Base-by-base conservation (phyloP, 352 stramenopile species). In the Vaucheria bursata region DNA sequence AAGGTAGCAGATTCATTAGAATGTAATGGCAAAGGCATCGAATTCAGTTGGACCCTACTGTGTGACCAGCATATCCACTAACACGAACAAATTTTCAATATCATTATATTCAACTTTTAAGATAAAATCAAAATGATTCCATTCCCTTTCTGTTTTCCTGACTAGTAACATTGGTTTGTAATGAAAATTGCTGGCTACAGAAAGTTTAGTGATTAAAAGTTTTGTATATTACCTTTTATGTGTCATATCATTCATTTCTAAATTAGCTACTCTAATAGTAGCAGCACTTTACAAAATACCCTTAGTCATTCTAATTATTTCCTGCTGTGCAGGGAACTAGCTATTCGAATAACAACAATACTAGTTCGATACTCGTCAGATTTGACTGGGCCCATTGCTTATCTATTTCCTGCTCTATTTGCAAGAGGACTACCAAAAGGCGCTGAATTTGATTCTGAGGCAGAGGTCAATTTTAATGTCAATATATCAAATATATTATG, bases 341-440 rank as follows among this genome's bases (percentile, higher is more conserved):
- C 71, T 25, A 75, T 81, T 32, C 34, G 59, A 8, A 49, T 71
- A 32, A 65, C 72, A 12, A 71, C 38, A 25, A 12, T 72, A 49
- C 76, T 79, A 39, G 29, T 81, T 33, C 59, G 72, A 33, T 32
- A 73, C 69, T 71, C 76, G n/a, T 7, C 69, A 25, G 77, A 81
- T 35, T 64, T 81, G 37, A 81, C 77, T 8, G 71, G 71, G 33
- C 66, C 77, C 65, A 59, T 81, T 8, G 77, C 77, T 4, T 81
- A 81, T 50, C 69, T 81, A 1, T 81, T 79, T 65, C 77, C 77
- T 66, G 77, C 72, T 39, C 34, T 81, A 25, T 70, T 77, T 71
- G 71, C 77, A 40, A 71, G 77, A 31, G 77, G 40, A 37, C 71
- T 81, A 18, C 77, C 77, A 37, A 6, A 33, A 35, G 69, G 70